Conservation (phyloP, 495 filamentous ascomycete genomes). For the Astrocystis sublimbata region DNA sequence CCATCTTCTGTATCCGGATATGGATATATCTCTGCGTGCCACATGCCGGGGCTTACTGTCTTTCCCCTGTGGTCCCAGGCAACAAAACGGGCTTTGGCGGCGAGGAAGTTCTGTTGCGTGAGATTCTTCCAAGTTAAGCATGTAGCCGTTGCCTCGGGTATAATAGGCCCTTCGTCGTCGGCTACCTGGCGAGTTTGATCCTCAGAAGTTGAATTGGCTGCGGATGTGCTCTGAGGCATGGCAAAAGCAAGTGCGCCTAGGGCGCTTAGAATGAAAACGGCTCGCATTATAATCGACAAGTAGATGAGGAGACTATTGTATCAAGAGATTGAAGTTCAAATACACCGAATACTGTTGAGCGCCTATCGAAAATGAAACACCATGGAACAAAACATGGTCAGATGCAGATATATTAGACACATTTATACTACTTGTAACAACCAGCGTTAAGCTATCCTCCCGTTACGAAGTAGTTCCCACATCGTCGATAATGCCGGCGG, state of each 20-base stretch:
- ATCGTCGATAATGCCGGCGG: too few species aligned
- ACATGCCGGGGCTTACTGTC: not conserved
- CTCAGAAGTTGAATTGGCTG: not conserved
- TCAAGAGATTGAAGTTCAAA: too few species aligned
- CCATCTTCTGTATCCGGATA: not conserved
- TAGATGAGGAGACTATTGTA: not conserved
- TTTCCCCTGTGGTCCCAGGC: not conserved
- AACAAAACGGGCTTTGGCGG: not conserved
- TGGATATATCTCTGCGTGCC: not conserved
- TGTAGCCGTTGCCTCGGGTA: not conserved
- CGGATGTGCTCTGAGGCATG: not conserved
- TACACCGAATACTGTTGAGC: too few species aligned
- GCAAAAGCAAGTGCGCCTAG: not conserved
- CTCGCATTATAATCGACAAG: not conserved
- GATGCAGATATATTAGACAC: too few species aligned
- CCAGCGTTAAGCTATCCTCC: too few species aligned
- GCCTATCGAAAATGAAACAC: too few species aligned
- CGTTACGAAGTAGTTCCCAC: too few species aligned
- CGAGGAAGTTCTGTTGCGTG: not conserved
- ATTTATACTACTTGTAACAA: too few species aligned
- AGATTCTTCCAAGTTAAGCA: not conserved
- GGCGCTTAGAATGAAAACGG: not conserved
- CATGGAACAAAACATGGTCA: too few species aligned
- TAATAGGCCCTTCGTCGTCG: not conserved
- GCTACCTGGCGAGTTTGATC: not conserved